Evolutionary conservation across 768 basidiomycete species (phyloP), one percentile per base, ranked within the genome.

Genomic region (Collybiopsis luxurians): DNA sequence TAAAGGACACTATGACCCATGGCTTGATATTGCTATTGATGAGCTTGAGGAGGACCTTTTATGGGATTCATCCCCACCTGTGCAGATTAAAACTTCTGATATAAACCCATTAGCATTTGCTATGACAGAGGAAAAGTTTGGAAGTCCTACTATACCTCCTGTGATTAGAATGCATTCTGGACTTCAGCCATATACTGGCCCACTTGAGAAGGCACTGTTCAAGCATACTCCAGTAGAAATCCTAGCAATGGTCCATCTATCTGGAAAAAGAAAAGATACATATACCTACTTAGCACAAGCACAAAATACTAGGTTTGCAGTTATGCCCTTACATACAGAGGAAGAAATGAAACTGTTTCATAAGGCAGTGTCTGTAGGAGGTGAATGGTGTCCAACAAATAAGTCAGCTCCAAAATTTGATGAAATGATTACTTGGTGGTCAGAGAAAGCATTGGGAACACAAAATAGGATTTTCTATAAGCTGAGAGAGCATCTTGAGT

Each of bases 1-100:
- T 53, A 17, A 4, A 19, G 63, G 61, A 0, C 63, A 64, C 49
- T 60, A 62, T 60, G 59, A 64, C 26, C 61, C 59, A 11, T 62
- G 61, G 55, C 19, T 49, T 49, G 61, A 61, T 6, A 36, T 60
- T 58, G 61, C 61, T 9, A 56, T 64, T 55, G 26, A 26, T 6
- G 47, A 53, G 19, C n/a, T 61, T 9, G n/a, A 36, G 34, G 58
- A 53, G 38, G 54, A 59, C 42, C 54, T 61, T 39, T 17, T 3
- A 21, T 59, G 58, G 58, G 51, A 34, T 7, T 27, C n/a, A 24
- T 53, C 47, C 30, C 42, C 30, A 53, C 7, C 38, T 30, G 13
- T 36, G 24, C 4, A 43, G 49, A 9, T 19, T 59, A 21, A 19
- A n/a, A 45, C 23, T 3, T 42, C 28, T 34, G 47, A 53, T 49